phyloP scores from a whole-genome alignment of 2,329 filamentous ascomycete genomes.

The Ophiobolus disseminans region DNA sequence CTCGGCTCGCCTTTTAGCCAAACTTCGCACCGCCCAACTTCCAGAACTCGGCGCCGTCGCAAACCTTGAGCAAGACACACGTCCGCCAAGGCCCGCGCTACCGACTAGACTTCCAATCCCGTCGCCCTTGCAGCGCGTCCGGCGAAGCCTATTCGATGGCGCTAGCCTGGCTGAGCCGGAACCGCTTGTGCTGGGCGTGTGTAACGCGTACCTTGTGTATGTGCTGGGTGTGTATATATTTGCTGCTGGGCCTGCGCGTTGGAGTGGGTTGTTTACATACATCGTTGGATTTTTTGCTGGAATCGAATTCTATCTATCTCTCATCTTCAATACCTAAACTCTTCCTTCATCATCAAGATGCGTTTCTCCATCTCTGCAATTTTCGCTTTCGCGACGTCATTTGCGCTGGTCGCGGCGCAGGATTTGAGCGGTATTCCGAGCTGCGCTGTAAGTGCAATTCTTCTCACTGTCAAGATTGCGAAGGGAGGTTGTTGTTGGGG shows the following conservation, averaged over 20 bases:
- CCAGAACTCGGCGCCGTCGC: too few relatives aligned
- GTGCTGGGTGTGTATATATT: background rate
- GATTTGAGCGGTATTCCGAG: conserved; percentile 34
- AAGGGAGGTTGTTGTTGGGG: background rate
- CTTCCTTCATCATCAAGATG: conserved; percentile 30
- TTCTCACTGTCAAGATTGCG: background rate
- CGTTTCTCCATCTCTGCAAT: conserved; percentile 38
- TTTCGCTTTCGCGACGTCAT: conserved; percentile 33
- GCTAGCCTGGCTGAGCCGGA: background rate
- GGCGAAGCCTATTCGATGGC: background rate
- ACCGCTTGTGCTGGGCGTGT: background rate
- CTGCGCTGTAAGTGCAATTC: conserved; percentile 42
- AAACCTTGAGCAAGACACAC: background rate
- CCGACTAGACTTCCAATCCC: background rate
- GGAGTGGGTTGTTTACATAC: too few relatives aligned
- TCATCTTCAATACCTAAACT: background rate
- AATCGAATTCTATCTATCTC: background rate
- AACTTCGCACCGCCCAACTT: too few relatives aligned
- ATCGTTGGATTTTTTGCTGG: background rate
- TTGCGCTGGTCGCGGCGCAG: conserved; percentile 38
- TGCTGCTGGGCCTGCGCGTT: too few relatives aligned
- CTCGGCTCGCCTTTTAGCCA: too few relatives aligned
- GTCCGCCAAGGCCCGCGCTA: too few relatives aligned
- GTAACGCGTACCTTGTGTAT: background rate
- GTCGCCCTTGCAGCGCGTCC: background rate